A percentile compares a stretch with the other conserved stretches of the same genome.
phyloP scores from a whole-genome alignment of 495 filamentous ascomycete species.

The Elasticomyces elasticus region DNA sequence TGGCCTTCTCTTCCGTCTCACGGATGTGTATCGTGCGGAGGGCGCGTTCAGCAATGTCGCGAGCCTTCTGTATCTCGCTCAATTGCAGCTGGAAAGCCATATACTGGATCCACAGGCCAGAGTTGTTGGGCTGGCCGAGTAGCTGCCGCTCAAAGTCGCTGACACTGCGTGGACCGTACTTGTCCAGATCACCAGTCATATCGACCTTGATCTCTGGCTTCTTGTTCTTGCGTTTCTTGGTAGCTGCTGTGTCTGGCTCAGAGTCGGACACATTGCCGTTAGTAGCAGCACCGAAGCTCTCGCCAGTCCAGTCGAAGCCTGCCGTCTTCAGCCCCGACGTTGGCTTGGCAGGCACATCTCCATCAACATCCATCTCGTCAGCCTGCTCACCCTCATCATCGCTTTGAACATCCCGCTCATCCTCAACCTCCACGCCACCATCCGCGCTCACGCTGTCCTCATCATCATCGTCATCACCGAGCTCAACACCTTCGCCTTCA shows the following conservation, averaged over 20 bases:
- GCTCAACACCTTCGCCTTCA: conserved; percentile 4
- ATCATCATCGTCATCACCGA: conserved; percentile 22
- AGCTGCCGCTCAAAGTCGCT: conserved; percentile 89
- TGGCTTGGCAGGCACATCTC: conserved; percentile 21
- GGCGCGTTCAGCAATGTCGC: conserved; percentile 80
- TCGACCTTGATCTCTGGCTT: conserved; percentile 77
- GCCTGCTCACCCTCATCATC: conserved; percentile 29
- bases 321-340: conserved; percentile 56
- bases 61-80: conserved; percentile 73
- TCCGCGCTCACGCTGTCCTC: conserved; percentile 36
- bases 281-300: conserved; percentile 19
- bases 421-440: conserved; percentile 34
- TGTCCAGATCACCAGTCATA: conserved; percentile 76
- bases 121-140: conserved; percentile 81
- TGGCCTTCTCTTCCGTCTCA: conserved; percentile 81
- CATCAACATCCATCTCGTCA: conserved; percentile 40
- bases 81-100: conserved; percentile 95
- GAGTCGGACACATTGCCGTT: conserved; percentile 39
- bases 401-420: conserved; percentile 28
- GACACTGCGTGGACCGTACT: conserved; percentile 78
- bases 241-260: conserved; percentile 39
- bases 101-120: conserved; percentile 83
- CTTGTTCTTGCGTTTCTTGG: conserved; percentile 71
- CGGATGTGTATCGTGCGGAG: conserved; percentile 78
- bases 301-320: conserved; percentile 81